Evolutionary conservation across 805 yeast genomes (phyloP), one percentile per base, ranked within the genome.

Genomic region (Isabelozyma heimii): DNA sequence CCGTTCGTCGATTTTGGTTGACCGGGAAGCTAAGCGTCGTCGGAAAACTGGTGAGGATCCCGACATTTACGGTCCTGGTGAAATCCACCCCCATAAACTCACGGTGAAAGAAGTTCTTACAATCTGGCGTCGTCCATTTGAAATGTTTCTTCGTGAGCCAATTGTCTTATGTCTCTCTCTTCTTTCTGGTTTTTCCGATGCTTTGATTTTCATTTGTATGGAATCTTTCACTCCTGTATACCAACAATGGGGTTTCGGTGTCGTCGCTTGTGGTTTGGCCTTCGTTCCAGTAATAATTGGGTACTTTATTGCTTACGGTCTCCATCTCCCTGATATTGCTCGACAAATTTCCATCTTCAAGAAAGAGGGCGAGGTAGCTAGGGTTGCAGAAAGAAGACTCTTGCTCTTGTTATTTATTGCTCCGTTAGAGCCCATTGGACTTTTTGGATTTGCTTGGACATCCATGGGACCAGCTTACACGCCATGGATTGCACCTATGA

Each of bases 391-490:
- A 52, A 52, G 68, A 51, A 47, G 66, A 46, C 48, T 72, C 55
- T 50, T 67, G 43, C 55, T 69, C 39, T 60, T 72, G 38, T 62
- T 72, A 6, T 72, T 61, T 54, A 52, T 71, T 41, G 76, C 70
- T 7, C 74, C 74, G 1, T 55, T 70, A 20, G 72, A 67, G 48
- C 61, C 75, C 8, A 62, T 69, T 37, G 77, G 77, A 1, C 54
- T 70, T 44, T 65, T 72, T 43, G 75, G 75, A 0, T 72, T 72
- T 54, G 75, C 73, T 2, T 72, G 76, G 76, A 69, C 77, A 7
- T 62, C 68, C 13, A 57, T 65, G 61, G 77, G 76, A 1, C 77
- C 77, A 1, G 47, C 38, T 6, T 54, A 63, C 39, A 60, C 55
- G 43, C 74, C 70, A n/a, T 72, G 76, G 76, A 70, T 72, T 17